Conservation (phyloP, 441 rosid genomes). For the Eutrema salsugineum region DNA sequence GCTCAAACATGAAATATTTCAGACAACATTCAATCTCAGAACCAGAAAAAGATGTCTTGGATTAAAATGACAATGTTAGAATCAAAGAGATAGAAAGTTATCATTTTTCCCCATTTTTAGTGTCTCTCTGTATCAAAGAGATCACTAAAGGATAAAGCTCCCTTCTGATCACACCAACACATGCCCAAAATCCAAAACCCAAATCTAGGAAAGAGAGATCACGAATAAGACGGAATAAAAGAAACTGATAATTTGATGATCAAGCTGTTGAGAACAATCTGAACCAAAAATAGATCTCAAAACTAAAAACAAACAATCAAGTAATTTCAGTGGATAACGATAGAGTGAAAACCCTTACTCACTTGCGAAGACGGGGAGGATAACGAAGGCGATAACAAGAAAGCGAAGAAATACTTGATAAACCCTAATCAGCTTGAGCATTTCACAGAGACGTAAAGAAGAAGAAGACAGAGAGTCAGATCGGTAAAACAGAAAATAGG, state of each 20-base stretch:
- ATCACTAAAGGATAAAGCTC: not conserved
- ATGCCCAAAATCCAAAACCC: not conserved
- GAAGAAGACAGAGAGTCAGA: constrained; percentile 14
- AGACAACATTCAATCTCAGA: not conserved
- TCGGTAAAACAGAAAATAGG: not conserved
- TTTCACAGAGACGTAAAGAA: constrained; percentile 26
- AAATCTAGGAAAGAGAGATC: constrained; percentile 25
- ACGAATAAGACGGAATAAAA: constrained; percentile 12
- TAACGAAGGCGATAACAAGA: constrained; percentile 22
- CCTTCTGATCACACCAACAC: constrained; percentile 16
- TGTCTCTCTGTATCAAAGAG: constrained; percentile 4
- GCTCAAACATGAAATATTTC: not conserved
- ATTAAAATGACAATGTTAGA: not conserved
- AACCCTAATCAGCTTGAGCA: constrained; percentile 39
- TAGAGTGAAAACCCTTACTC: constrained; percentile 13
- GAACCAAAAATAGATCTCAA: constrained; percentile 25
- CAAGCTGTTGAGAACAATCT: constrained; percentile 6
- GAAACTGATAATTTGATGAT: not conserved
- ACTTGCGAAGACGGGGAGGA: constrained; percentile 31
- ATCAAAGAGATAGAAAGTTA: not conserved
- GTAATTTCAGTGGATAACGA: constrained; percentile 1
- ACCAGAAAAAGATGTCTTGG: not conserved
- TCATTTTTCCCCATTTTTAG: not conserved
- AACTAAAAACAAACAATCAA: not conserved
- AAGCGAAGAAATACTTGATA: constrained; percentile 33